Evolutionary conservation across 1,284 basidiomycete genomes (phyloP), one percentile per base, ranked within the genome.

Genomic region (Trichosporon faecale): DNA sequence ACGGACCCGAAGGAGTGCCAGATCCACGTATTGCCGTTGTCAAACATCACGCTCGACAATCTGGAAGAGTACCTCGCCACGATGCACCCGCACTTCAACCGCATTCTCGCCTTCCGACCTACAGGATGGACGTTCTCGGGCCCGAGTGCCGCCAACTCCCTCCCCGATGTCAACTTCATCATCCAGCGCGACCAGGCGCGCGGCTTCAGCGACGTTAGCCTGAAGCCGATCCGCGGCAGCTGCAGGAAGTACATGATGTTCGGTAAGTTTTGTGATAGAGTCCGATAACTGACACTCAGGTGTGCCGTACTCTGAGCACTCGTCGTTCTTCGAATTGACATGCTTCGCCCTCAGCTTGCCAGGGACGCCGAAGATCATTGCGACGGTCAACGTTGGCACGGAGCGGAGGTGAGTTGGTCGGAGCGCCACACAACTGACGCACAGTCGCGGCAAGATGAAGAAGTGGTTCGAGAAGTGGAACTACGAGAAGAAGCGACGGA

Each of bases 271-370:
- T 0, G 3, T 6, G 8, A 1, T 16, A 18, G 8, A 11, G 12
- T 0, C 31, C 18, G 6, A 6, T 18, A 57, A 40, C 66, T 72
- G 52, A 70, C 35, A 12, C 16, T 5, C 63, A 83, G 82, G 93
- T 35, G 92, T 98, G 16, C 96, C 96, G 3, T 98, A 98, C 80
- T 96, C 93, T 3, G 95, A 98, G 80, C 95, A 99, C 80, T 95
- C 93, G 65, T 94, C 92, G 40, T 97, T 97, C 83, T 91, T 91
- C 76, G 95, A 97, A 83, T 86, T 95, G 77, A 98, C 93, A 25
- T 97, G 92, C 78, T 98, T 98, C 78, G 93, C 94, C 3, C 86
- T 98, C 79, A 92, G 90, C 12, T 85, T 93, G 88, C 78, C 96
- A 89, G 90, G 88, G 78, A 8, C 90, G 86, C 73, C 82, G 7